A percentile compares a stretch with the other conserved stretches of the same genome.
Evolutionary conservation across 495 filamentous ascomycete species (phyloP).

Genomic region (Lasiosphaeriaceae sp.): DNA sequence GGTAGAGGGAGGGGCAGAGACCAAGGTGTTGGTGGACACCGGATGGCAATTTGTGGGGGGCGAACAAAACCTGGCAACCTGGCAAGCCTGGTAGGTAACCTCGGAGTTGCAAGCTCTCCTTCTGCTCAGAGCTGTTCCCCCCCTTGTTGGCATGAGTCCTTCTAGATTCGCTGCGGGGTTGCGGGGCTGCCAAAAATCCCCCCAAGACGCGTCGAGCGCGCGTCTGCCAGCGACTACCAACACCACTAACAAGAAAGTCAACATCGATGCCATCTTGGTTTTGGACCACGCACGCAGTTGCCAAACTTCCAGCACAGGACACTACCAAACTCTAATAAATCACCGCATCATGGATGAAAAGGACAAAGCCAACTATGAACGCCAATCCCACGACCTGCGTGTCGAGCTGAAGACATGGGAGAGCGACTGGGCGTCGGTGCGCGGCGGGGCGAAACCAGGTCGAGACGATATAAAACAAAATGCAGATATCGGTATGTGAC

Average conservation of each 20-base stretch:
- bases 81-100: too few species aligned
- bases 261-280: neutral
- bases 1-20: too few species aligned
- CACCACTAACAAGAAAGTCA: neutral
- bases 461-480: constrained; percentile 86
- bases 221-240: neutral
- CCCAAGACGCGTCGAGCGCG: constrained; percentile 1
- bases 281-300: too few species aligned
- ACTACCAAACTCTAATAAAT: neutral
- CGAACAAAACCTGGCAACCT: too few species aligned
- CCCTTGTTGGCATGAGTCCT: too few species aligned
- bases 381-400: constrained; percentile 51
- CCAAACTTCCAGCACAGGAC: neutral
- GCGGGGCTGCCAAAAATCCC: neutral
- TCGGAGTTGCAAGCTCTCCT: too few species aligned
- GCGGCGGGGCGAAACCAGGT: constrained; percentile 72
- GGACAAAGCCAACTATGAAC: constrained; percentile 35
- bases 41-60: too few species aligned
- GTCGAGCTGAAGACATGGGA: constrained; percentile 86
- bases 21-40: too few species aligned
- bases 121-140: too few species aligned
- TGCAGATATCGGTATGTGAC: constrained; percentile 66
- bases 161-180: neutral
- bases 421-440: constrained; percentile 61
- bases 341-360: constrained; percentile 41